Conservation (phyloP, 1,284 basidiomycete genomes). For the Xerocomus amazonicus region DNA sequence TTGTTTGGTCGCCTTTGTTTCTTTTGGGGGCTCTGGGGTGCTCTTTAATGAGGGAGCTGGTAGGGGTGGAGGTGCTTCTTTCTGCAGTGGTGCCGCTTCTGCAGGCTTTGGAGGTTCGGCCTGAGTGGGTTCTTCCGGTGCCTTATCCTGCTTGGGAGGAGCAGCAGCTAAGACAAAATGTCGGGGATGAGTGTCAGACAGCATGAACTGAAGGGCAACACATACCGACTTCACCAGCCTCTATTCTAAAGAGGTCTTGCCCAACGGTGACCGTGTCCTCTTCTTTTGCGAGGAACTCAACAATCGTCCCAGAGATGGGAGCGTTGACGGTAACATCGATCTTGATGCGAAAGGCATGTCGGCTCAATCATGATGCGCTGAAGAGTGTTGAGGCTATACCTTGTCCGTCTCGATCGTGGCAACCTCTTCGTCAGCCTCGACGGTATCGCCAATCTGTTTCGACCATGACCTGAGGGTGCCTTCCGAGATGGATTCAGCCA, state of each 20-base stretch:
- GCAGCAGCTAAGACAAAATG: conserved; percentile 21
- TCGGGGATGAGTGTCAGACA: neutral
- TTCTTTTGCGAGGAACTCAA: conserved; percentile 83
- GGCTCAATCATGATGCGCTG: neutral
- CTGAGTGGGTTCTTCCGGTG: conserved; percentile 39
- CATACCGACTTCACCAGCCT: conserved; percentile 73
- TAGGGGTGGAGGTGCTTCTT: conserved; percentile 49
- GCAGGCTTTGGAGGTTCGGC: conserved; percentile 25
- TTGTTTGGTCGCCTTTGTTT: conserved; percentile 41
- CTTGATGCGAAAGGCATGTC: conserved; percentile 39
- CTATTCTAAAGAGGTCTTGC: conserved; percentile 91
- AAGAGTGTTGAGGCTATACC: conserved; percentile 43
- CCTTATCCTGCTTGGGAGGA: conserved; percentile 35
- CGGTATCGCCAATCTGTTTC: conserved; percentile 91
- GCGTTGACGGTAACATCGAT: conserved; percentile 98
- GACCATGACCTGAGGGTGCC: conserved; percentile 95
- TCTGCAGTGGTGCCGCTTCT: conserved; percentile 46
- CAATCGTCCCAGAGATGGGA: conserved; percentile 84
- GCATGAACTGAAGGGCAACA: conserved; percentile 18
- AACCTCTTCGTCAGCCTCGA: conserved; percentile 92
- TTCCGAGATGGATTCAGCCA: conserved; percentile 99
- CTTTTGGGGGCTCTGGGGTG: conserved; percentile 29
- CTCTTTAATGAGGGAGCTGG: conserved; percentile 39
- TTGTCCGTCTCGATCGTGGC: conserved; percentile 99
- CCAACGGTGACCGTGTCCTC: conserved; percentile 95